Evolutionary conservation across 106 monocot species (phyloP).

Genomic region (Iris macrosiphon): DNA sequence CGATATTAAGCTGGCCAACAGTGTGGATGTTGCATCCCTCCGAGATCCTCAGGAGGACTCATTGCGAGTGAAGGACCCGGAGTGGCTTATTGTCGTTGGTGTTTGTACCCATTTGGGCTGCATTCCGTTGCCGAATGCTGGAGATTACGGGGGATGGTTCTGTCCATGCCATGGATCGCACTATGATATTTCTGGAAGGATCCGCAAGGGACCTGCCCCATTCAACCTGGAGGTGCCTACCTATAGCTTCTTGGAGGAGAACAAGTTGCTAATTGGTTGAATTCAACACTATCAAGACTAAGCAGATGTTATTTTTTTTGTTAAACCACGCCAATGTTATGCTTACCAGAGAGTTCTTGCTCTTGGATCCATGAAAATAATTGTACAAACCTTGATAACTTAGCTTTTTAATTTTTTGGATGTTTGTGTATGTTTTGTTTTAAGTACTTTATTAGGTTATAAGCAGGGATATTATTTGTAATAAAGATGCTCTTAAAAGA

Average conservation of each 20-base stretch:
- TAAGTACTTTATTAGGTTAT: too few species aligned
- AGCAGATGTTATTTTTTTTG: too few species aligned
- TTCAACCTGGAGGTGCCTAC: conserved; percentile 77
- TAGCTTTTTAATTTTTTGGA: too few species aligned
- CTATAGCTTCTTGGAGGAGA: conserved; percentile 69
- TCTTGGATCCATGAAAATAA: too few species aligned
- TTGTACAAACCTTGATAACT: too few species aligned
- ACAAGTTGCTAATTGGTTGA: conserved; percentile 66
- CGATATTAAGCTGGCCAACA: conserved; percentile 64
- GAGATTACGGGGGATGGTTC: conserved; percentile 81
- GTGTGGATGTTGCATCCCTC: conserved; percentile 48
- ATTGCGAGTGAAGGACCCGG: conserved; percentile 61
- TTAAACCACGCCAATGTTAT: too few species aligned
- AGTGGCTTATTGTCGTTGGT: conserved; percentile 76
- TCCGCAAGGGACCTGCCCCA: conserved; percentile 84
- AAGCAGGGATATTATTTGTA: too few species aligned
- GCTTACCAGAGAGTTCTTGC: too few species aligned
- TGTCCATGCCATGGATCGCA: conserved; percentile 92
- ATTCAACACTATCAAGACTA: too few species aligned
- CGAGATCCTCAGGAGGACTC: conserved; percentile 71
- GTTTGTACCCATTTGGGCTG: conserved; percentile 86
- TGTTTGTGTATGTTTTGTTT: too few species aligned
- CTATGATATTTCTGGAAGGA: conserved; percentile 75
- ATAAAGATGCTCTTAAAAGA: too few species aligned
- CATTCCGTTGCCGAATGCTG: conserved; percentile 78